Conservation (phyloP, 371 early-diverging fungal genomes). For the Lichtheimia corymbifera region DNA sequence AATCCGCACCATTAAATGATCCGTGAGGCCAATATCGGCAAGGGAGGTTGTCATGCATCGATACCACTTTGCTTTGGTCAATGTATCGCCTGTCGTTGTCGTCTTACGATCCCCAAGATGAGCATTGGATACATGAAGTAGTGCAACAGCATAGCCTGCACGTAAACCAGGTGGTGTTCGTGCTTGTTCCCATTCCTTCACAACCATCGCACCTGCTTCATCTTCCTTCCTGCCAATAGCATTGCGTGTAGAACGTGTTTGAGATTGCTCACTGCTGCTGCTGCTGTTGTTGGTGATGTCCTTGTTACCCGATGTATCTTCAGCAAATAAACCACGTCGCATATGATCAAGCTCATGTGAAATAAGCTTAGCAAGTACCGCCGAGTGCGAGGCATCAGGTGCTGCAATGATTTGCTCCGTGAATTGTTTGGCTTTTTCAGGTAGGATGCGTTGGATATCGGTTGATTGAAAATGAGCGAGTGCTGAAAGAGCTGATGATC, state of each 20-base stretch:
- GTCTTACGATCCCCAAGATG: background rate
- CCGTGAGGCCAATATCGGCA: slow-evolving; percentile 55
- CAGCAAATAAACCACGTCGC: slow-evolving; percentile 60
- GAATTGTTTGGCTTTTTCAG: slow-evolving; percentile 47
- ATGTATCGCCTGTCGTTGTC: slow-evolving; percentile 14
- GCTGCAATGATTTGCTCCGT: slow-evolving; percentile 26
- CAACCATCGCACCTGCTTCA: slow-evolving; percentile 16
- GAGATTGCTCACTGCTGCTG: background rate
- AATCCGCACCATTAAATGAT: slow-evolving; percentile 55
- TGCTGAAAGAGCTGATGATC: slow-evolving; percentile 39
- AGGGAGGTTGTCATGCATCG: slow-evolving; percentile 53
- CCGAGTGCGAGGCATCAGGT: slow-evolving; percentile 27
- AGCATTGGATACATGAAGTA: slow-evolving; percentile 23
- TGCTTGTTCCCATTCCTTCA: slow-evolving; percentile 48
- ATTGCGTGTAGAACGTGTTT: background rate
- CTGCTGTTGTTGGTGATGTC: too few relatives aligned
- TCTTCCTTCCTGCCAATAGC: slow-evolving; percentile 30
- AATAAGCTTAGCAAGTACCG: slow-evolving; percentile 47
- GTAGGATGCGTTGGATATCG: slow-evolving; percentile 44
- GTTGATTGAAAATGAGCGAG: slow-evolving; percentile 45
- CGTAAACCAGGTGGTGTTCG: slow-evolving; percentile 57
- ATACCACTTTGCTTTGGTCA: slow-evolving; percentile 47
- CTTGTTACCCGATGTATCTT: slow-evolving; percentile 28
- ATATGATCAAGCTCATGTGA: slow-evolving; percentile 57
- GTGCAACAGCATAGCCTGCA: slow-evolving; percentile 54